phyloP scores from a whole-genome alignment of 176 grass and related monocot genomes.

The Ensete glaucum region DNA sequence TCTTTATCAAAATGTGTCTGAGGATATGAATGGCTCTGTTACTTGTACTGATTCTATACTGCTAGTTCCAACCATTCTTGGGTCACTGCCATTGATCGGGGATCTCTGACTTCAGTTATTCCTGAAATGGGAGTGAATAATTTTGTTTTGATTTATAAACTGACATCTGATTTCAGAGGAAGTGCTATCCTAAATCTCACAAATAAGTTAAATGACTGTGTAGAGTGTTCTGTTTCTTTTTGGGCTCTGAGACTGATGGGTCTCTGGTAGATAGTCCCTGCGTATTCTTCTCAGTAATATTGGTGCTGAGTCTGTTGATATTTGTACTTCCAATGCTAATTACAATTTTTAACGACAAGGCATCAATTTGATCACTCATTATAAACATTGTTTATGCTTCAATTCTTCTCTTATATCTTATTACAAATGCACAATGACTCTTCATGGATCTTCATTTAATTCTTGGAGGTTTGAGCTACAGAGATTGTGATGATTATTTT shows the following conservation, averaged over 20 bases:
- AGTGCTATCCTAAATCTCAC: too few species aligned
- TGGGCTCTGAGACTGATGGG: not conserved
- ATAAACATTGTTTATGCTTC: not conserved
- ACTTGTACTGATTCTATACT: too few species aligned
- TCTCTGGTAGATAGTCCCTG: not conserved
- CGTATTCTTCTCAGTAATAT: not conserved
- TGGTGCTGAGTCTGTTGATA: not conserved
- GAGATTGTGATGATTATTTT: not conserved
- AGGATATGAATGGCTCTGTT: too few species aligned
- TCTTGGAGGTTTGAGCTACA: not conserved
- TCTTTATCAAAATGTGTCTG: too few species aligned
- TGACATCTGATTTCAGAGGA: too few species aligned
- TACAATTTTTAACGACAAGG: not conserved
- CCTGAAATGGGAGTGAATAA: too few species aligned
- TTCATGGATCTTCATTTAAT: not conserved
- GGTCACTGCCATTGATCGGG: too few species aligned
- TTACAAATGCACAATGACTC: too few species aligned
- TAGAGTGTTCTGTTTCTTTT: not conserved
- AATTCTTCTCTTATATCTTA: not conserved
- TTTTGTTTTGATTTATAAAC: too few species aligned
- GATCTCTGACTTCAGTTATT: too few species aligned
- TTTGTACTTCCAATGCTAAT: not conserved
- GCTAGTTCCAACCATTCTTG: too few species aligned
- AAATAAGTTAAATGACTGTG: not conserved
- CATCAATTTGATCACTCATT: not conserved